phyloP scores from a whole-genome alignment of 257 asterid genomes.

The Henckelia pumila region DNA sequence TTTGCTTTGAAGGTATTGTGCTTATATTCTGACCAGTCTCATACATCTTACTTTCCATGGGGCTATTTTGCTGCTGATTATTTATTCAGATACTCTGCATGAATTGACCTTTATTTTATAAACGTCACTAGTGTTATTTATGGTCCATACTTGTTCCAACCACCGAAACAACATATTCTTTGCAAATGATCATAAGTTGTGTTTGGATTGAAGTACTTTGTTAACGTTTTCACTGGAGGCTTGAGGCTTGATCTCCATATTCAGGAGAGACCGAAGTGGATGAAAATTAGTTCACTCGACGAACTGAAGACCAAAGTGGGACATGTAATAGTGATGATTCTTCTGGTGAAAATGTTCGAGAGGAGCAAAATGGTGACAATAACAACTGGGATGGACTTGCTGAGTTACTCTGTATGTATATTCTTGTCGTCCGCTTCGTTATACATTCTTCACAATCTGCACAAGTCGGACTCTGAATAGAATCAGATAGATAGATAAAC shows the following conservation, averaged over 20 bases:
- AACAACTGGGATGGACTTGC: slow-evolving; percentile 75
- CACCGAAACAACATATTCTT: no score
- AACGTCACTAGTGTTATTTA: no score
- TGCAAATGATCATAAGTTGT: no score
- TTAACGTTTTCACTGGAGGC: neutral
- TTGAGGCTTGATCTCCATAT: neutral
- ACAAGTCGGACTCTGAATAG: slow-evolving; percentile 43
- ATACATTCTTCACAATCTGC: slow-evolving; percentile 84
- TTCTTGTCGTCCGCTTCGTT: slow-evolving; percentile 90
- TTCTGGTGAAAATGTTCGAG: slow-evolving; percentile 95
- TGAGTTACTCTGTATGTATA: slow-evolving; percentile 78
- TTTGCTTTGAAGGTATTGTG: slow-evolving; percentile 63
- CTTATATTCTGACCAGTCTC: neutral
- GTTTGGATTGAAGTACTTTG: neutral
- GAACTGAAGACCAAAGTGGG: slow-evolving; percentile 94
- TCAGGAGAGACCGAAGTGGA: slow-evolving; percentile 98
- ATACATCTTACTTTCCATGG: neutral
- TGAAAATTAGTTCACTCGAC: slow-evolving; percentile 86
- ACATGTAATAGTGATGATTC: slow-evolving; percentile 94
- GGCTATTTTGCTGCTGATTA: neutral
- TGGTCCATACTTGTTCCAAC: neutral
- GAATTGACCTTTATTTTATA: no score
- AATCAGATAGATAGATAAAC: neutral
- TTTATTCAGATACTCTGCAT: neutral
- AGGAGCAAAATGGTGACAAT: slow-evolving; percentile 95